Evolutionary conservation across 192 early-diverging fungal species (phyloP).

Genomic region (Podila minutissima): DNA sequence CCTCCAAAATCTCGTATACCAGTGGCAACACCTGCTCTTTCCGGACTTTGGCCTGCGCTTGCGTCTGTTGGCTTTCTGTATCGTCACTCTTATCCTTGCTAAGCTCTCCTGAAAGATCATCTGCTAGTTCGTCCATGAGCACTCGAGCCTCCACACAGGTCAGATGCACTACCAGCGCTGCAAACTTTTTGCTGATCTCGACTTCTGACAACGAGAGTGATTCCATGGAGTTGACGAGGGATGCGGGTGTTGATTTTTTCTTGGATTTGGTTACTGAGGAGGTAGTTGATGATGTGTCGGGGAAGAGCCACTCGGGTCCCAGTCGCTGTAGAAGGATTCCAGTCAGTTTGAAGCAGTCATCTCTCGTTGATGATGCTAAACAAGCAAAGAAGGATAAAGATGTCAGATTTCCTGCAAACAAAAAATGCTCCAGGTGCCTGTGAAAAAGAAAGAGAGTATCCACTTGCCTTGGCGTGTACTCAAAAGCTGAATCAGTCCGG

Average conservation of each 20-base stretch:
- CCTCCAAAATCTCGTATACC: slow-evolving; percentile 36
- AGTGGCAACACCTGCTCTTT: slow-evolving; percentile 34
- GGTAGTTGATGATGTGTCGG: slow-evolving; percentile 1
- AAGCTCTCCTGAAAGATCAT: slow-evolving; percentile 3
- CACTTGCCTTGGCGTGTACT: slow-evolving; percentile 41
- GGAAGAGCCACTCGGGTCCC: slow-evolving; percentile 39
- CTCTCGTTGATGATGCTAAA: slow-evolving; percentile 24
- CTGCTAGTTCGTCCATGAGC: slow-evolving; percentile 33
- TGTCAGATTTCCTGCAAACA: not conserved
- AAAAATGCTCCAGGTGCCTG: not conserved
- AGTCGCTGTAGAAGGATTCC: slow-evolving; percentile 39
- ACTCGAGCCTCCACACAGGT: slow-evolving; percentile 34
- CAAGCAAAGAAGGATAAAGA: not conserved
- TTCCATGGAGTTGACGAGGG: slow-evolving; percentile 27
- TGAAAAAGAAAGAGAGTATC: not conserved
- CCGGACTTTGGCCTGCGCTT: slow-evolving; percentile 10
- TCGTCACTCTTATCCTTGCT: not conserved
- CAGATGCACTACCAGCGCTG: slow-evolving; percentile 30
- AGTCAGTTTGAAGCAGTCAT: slow-evolving; percentile 33
- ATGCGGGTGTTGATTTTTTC: slow-evolving; percentile 26
- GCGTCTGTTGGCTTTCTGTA: not conserved
- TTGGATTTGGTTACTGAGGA: not conserved
- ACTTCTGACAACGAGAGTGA: slow-evolving; percentile 19
- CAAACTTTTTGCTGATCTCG: slow-evolving; percentile 43
- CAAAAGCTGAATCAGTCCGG: slow-evolving; percentile 38